Conservation (phyloP, 768 basidiomycete genomes). For the Tricholoma terreum region DNA sequence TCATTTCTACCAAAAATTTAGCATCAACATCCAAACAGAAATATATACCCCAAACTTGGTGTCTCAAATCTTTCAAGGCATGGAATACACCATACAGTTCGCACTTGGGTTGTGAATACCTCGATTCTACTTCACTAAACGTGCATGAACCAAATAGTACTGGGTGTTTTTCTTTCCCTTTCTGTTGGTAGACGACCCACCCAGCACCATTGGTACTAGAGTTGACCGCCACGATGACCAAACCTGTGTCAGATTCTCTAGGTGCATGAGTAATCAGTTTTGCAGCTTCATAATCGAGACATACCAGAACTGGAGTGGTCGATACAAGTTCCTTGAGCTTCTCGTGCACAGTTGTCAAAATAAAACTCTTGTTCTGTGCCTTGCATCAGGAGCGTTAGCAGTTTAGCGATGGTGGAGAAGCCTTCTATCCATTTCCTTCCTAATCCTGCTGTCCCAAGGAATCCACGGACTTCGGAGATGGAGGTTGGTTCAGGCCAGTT, state of each 20-base stretch:
- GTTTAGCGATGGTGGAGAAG: no score
- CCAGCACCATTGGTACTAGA: constrained; percentile 30
- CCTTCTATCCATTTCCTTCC: no score
- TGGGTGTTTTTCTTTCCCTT: constrained; percentile 16
- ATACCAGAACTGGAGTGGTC: constrained; percentile 24
- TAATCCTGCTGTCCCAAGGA: constrained; percentile 22
- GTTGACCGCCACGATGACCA: constrained; percentile 34
- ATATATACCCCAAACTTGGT: no score
- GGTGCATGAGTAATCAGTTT: neutral
- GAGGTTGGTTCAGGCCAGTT: no score
- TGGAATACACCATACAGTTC: constrained; percentile 37
- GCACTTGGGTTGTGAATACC: constrained; percentile 30
- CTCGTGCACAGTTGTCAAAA: no score
- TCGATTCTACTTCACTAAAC: constrained; percentile 25
- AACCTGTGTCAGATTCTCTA: constrained; percentile 13
- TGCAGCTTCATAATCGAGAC: constrained; percentile 35
- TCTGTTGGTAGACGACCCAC: constrained; percentile 31
- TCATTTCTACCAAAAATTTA: constrained; percentile 33
- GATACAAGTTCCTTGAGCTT: constrained; percentile 21
- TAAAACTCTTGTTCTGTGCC: no score
- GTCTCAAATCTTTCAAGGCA: constrained; percentile 25
- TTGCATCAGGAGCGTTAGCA: no score
- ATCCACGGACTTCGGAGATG: constrained; percentile 21
- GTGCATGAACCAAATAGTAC: constrained; percentile 31
- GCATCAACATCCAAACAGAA: constrained; percentile 39